Evolutionary conservation across 2,329 filamentous ascomycete species (phyloP).

Genomic region (Incumbomyces lentus): DNA sequence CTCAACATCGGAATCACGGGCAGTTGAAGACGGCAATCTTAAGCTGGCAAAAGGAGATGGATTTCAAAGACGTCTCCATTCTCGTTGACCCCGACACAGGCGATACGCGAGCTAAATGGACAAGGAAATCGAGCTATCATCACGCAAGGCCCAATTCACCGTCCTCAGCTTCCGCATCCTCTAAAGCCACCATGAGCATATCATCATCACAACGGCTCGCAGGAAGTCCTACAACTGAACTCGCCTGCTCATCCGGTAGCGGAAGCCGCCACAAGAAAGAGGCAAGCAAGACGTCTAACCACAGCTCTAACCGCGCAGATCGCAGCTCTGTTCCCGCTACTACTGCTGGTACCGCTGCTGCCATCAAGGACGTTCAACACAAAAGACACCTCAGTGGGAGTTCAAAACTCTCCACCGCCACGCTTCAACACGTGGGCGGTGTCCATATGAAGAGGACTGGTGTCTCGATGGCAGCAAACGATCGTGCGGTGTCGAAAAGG

Average conservation of each 20-base stretch:
- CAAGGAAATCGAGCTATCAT: neutral
- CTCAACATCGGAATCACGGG: no score
- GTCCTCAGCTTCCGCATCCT: neutral
- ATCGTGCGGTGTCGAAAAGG: neutral
- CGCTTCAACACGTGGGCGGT: slow-evolving; percentile 1
- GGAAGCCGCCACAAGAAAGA: no score
- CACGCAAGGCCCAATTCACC: neutral
- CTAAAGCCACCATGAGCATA: neutral
- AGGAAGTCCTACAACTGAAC: no score
- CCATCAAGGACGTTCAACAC: neutral
- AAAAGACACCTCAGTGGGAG: neutral
- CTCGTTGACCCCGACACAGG: neutral
- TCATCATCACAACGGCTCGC: no score
- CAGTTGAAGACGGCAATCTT: neutral
- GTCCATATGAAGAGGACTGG: neutral
- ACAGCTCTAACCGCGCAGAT: no score
- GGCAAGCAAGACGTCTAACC: no score
- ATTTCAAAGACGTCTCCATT: neutral
- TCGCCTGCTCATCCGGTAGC: no score
- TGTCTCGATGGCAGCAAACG: neutral
- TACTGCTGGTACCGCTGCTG: no score
- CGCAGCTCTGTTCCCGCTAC: no score
- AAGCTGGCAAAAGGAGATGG: neutral
- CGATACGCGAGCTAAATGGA: neutral
- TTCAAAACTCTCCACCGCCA: neutral